These are phyloP conservation scores for Ascocoryne sarcoides DNA, from an alignment of 2,329 filamentous ascomycete genomes.

Conservation along the genomic window DNA sequence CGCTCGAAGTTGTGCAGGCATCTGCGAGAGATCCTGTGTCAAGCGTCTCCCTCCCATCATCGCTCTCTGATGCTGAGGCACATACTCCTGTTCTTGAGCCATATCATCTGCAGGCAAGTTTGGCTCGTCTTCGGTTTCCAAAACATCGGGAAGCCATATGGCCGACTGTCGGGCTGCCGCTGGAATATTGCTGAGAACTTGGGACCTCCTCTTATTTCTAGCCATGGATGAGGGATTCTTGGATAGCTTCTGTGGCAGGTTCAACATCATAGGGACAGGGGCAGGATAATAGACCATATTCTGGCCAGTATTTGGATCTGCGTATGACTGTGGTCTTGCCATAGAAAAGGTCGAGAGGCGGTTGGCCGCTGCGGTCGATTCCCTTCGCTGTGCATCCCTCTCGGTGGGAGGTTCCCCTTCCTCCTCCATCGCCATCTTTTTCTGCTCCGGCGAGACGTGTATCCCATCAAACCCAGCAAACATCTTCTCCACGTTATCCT, in stretches of 20 bases:
- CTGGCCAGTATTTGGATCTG: slow-evolving; percentile 58
- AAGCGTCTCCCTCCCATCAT: slow-evolving; percentile 26
- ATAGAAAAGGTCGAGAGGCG: slow-evolving; percentile 23
- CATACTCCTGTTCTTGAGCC: slow-evolving; percentile 23
- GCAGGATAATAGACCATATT: slow-evolving; percentile 94
- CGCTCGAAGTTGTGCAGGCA: slow-evolving; percentile 83
- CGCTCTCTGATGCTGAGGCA: slow-evolving; percentile 27
- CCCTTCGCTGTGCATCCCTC: neutral
- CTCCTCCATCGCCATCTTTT: neutral
- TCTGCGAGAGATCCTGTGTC: slow-evolving; percentile 36
- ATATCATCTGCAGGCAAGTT: slow-evolving; percentile 17
- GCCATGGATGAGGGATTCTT: slow-evolving; percentile 56
- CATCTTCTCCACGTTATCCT: slow-evolving; percentile 35
- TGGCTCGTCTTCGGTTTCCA: slow-evolving; percentile 22
- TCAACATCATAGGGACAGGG: slow-evolving; percentile 87
- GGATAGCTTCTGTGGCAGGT: slow-evolving; percentile 80
- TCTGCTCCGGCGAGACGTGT: slow-evolving; percentile 43
- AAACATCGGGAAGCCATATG: slow-evolving; percentile 28
- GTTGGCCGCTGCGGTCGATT: slow-evolving; percentile 8
- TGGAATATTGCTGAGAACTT: slow-evolving; percentile 59
- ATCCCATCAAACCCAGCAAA: slow-evolving; percentile 79
- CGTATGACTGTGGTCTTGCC: slow-evolving; percentile 45
- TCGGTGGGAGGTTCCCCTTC: neutral
- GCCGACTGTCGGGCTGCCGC: slow-evolving; percentile 33
- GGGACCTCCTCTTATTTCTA: slow-evolving; percentile 63